phyloP scores from a whole-genome alignment of 2,329 filamentous ascomycete genomes.

The Diaporthe helianthi region DNA sequence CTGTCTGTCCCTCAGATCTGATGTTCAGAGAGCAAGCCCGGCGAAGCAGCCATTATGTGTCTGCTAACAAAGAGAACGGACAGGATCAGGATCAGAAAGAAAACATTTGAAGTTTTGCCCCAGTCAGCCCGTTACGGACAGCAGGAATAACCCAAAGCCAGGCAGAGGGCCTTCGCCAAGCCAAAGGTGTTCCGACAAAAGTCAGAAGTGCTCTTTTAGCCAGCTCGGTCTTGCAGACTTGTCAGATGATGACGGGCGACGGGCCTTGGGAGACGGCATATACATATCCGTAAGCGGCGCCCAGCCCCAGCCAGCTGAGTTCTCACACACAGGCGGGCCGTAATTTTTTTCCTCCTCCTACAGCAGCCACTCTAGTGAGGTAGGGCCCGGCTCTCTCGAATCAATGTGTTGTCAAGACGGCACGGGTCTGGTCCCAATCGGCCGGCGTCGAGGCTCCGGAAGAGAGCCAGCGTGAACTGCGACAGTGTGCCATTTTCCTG shows the following conservation, averaged over 20 bases:
- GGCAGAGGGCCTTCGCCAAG: neutral
- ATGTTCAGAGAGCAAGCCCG: too few species aligned
- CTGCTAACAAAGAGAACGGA: neutral
- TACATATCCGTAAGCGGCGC: too few species aligned
- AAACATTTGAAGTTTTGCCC: too few species aligned
- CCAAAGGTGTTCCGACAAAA: neutral
- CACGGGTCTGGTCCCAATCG: neutral
- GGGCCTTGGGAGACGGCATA: neutral
- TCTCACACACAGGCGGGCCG: neutral
- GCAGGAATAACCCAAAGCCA: slow-evolving; percentile 1
- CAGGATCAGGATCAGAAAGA: neutral
- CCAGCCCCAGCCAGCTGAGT: neutral
- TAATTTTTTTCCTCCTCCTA: neutral
- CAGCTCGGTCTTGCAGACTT: neutral
- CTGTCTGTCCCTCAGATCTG: neutral
- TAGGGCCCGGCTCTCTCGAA: neutral
- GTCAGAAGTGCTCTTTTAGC: neutral
- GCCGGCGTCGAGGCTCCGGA: neutral
- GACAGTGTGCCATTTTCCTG: neutral
- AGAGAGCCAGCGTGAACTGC: neutral
- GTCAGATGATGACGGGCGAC: neutral
- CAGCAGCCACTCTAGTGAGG: neutral
- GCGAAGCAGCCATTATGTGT: neutral
- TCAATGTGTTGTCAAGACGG: too few species aligned
- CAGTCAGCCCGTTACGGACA: neutral